Percentiles rank a stretch among this genome's conserved stretches.
Evolutionary conservation across 306 rosid genomes (phyloP).

Genomic region (Acacia confusa): DNA sequence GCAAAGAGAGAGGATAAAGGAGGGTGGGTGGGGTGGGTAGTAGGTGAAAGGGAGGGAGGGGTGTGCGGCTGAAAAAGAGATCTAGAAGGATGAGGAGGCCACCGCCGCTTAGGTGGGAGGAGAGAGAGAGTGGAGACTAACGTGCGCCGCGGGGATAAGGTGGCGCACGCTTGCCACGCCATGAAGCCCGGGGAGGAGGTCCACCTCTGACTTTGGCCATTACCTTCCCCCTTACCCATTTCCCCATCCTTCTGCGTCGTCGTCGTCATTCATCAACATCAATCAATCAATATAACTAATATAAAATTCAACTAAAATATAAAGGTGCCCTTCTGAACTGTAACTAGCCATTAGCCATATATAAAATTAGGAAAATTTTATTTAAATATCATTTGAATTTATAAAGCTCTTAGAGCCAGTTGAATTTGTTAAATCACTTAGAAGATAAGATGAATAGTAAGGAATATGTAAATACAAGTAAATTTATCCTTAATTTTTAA

Average conservation of each 20-base stretch:
- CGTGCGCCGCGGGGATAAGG: constrained; percentile 39
- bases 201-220: constrained; percentile 22
- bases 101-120: constrained; percentile 84
- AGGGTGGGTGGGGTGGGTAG: not conserved
- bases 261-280: not conserved
- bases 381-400: too few relatives aligned
- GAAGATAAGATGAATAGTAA: too few relatives aligned
- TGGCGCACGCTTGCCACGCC: constrained; percentile 25
- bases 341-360: too few relatives aligned
- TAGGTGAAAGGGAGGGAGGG: constrained; percentile 35
- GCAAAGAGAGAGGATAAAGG: constrained; percentile 25
- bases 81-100: constrained; percentile 67
- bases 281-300: not conserved
- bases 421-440: too few relatives aligned
- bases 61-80: constrained; percentile 82
- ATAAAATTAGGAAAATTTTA: too few relatives aligned
- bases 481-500: too few relatives aligned
- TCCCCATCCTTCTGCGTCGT: not conserved
- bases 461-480: too few relatives aligned
- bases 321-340: too few relatives aligned
- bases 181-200: constrained; percentile 25
- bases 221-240: not conserved
- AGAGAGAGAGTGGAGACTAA: constrained; percentile 12
- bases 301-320: too few relatives aligned
- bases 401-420: too few relatives aligned